Base-by-base conservation (phyloP, 768 basidiomycete genomes). In the Kwoniella sp. region DNA sequence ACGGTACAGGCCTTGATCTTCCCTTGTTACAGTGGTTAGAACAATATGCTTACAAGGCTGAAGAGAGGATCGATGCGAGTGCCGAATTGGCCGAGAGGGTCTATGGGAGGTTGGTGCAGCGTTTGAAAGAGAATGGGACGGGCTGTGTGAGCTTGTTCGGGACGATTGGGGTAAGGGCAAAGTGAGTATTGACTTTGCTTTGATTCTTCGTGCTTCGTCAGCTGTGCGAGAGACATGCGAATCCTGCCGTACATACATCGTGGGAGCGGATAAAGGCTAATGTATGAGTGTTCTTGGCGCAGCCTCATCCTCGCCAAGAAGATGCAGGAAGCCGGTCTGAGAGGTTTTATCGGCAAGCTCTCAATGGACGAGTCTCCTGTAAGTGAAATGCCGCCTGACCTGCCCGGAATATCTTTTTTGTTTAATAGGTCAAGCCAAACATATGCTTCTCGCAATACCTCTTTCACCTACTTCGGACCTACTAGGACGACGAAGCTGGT, bases 301-400 rank as follows among this genome's bases (percentile, higher is more conserved):
- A 94, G 91, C 76, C 71, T 94, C 22, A 87, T 92, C 25, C 85
- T 95, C 0, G 91, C 92, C 2, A 81, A 86, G 36, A 83, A 82
- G 13, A 90, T 94, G 86, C 87, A 87, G 64, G 70, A 79, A 0
- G 85, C 85, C 21, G 91, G 92, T 4, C 68, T 94, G 19, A 83
- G 92, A 30, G 90, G 87, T 0, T 90, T 89, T 66, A 84, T 95
- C n/a, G 92, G 92, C 19, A 95, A 94, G 76, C 82, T 95, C 12
- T 91, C 90, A 0, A 93, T 93, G 92, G 91, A 92, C 76, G 86
- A 85, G 25, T 90, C 88, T 6, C 85, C 86, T 5, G 70, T 71
- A 53, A 56, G 67, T 65, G 25, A 10, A n/a, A n/a, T n/a, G n/a
- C n/a, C n/a, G n/a, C n/a, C n/a, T n/a, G n/a, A n/a, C n/a, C n/a